Base-by-base conservation (phyloP, 2,329 filamentous ascomycete genomes). In the Microascus cirrosus region DNA sequence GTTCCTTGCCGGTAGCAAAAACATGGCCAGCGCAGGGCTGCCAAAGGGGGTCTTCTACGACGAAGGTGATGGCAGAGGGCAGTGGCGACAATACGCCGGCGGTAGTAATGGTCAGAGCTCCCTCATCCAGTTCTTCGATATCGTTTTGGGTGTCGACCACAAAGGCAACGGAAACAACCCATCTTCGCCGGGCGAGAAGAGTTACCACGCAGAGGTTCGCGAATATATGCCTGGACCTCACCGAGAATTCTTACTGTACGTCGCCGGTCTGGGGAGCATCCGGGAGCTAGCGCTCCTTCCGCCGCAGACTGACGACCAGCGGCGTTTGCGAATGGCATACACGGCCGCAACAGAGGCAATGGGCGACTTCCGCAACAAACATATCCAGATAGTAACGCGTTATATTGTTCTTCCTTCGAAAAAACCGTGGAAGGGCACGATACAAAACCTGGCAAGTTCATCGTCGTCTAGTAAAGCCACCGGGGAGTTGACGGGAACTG, bases 51-150 rank as follows among this genome's bases (percentile, higher is more conserved):
- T 97, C 6, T 83, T 92, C 57, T 96, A 95, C 67, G 90, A 95
- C 63, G 81, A 89, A 59, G 87, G 85, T 1, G 76, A 82, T 2
- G 85, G 84, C 1, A 75, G 76, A 15, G 81, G 84, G 0, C 73
- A 80, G 39, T 95, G 90, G 78, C 78, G 85, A 20, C 85, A 93
- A 63, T 87, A 89, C 59, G 83, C 89, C n/a, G 93, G 93, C 20
- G 93, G 93, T 4, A 95, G 89, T 69, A 96, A 96, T 66, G 93
- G 92, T 0, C 93, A 97, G 70, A 93, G 88, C 70, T 95, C 90
- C 0, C 77, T 96, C 50, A 91, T 97, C 60, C 91, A 96, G 66
- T 94, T 96, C 74, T 90, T 96, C 70, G 93, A 97, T 68, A 80
- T 95, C 15, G 82, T 91, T 0, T 79, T 97, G 0, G 90, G 90